Evolutionary conservation across 2,329 filamentous ascomycete species (phyloP).

Genomic region (Rutstroemia sp.): DNA sequence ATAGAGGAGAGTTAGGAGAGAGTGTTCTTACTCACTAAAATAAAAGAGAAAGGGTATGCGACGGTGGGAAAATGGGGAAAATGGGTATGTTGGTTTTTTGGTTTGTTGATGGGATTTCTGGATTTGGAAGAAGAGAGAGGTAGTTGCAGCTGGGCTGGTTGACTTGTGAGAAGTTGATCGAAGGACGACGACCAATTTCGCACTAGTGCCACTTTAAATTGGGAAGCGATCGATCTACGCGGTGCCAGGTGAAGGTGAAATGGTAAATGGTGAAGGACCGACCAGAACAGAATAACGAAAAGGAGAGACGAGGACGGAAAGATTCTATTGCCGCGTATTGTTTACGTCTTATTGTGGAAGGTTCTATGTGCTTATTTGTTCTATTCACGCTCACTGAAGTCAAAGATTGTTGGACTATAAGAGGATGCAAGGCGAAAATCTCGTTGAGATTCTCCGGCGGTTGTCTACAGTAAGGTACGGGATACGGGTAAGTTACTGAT

Average conservation of each 20-base stretch:
- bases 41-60: conserved; percentile 4
- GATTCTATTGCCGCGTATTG: too few relatives aligned
- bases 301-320: background rate
- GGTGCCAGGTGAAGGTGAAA: background rate
- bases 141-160: background rate
- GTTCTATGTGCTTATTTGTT: too few relatives aligned
- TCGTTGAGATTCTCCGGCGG: too few relatives aligned
- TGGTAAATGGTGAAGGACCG: background rate
- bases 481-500: background rate
- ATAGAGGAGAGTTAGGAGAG: background rate
- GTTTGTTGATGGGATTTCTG: conserved; percentile 3
- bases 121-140: conserved; percentile 1
- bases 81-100: conserved; percentile 1
- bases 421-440: too few relatives aligned
- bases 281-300: background rate
- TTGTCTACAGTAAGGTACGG: too few relatives aligned
- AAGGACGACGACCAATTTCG: background rate
- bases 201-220: conserved; percentile 10
- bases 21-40: conserved; percentile 1
- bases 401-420: too few relatives aligned
- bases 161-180: conserved; percentile 4
- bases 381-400: too few relatives aligned
- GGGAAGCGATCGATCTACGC: conserved; percentile 4
- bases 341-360: too few relatives aligned
- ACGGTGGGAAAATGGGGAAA: background rate